Evolutionary conservation across 345 rosid genomes (phyloP), one percentile per base, ranked within the genome.

Genomic region (Rubroshorea leprosula): DNA sequence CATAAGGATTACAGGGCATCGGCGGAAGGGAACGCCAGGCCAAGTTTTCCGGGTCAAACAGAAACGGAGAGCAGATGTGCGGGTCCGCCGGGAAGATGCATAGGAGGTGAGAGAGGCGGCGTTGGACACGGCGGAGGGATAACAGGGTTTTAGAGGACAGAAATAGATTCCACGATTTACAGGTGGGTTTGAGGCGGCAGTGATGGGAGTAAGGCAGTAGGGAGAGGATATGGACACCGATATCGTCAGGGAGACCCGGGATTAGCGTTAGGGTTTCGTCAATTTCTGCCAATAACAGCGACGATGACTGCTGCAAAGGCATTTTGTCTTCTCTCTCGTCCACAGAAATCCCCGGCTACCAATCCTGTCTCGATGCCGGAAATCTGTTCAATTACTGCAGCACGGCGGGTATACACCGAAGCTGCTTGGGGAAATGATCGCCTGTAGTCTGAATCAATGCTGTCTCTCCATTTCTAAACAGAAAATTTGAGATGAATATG

Each of bases 51-150:
- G 93, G 83, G 66, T 92, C 98, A 67, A 92, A 92, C 31, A 92
- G 90, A 70, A 72, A 77, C 1, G 98, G 95, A 5, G 85, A 64
- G 2, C 86, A 78, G 49, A 92, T 81, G 18, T 86, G 83, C 39
- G 98, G 98, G 60, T 88, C 98, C 44, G 81, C 67, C 6, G 96
- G 90, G 84, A 88, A 92, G 65, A 92, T 67, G 67, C 95, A 83
- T 54, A 92, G 80, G 74, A 92, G 93, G 53, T 86, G 74, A 2
- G 86, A 76, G 51, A 61, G 84, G 43, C 60, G 62, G 66, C 63
- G 24, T 51, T 61, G 62, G 43, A 44, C 68, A 35, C 49, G 78
- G 62, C 95, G 98, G 68, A 84, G 72, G 14, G 76, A 74, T 48
- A 86, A 60, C 63, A 86, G 80, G 76, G 80, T 49, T 71, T 78